phyloP scores from a whole-genome alignment of 306 rosid genomes.

The Acacia confusa region DNA sequence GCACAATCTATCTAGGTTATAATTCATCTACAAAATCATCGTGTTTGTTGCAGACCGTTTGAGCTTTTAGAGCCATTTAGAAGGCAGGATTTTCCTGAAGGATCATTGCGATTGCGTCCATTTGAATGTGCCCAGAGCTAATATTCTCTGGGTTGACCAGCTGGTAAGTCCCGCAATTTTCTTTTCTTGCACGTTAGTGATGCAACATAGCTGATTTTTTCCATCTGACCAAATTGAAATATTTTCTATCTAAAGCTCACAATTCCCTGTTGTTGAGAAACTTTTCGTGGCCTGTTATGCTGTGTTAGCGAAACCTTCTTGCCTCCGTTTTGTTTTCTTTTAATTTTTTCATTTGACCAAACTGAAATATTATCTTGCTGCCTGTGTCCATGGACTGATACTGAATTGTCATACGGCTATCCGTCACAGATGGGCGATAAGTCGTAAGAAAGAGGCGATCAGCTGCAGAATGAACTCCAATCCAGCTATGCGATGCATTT shows the following conservation, averaged over 20 bases:
- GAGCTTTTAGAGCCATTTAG: slow-evolving; percentile 83
- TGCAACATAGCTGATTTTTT: background rate
- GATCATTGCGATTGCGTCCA: slow-evolving; percentile 84
- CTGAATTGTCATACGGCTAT: background rate
- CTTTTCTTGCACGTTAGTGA: background rate
- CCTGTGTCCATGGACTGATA: background rate
- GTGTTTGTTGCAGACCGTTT: slow-evolving; percentile 62
- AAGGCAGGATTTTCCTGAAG: slow-evolving; percentile 89
- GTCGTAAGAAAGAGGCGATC: background rate
- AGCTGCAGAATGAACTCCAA: slow-evolving; percentile 7
- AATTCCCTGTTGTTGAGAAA: background rate
- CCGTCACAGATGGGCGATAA: background rate
- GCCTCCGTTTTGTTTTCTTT: background rate
- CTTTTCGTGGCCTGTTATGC: background rate
- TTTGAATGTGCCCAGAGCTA: slow-evolving; percentile 97
- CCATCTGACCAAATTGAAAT: background rate
- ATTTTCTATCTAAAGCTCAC: background rate
- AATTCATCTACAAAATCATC: slow-evolving; percentile 4
- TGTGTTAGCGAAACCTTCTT: background rate
- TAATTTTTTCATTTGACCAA: background rate
- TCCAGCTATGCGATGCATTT: slow-evolving; percentile 15
- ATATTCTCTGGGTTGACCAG: slow-evolving; percentile 30
- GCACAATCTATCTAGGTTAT: slow-evolving; percentile 7
- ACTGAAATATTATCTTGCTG: background rate
- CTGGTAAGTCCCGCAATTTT: slow-evolving; percentile 22